Evolutionary conservation across 1,284 basidiomycete species (phyloP).

Genomic region (Fomitopsis schrenkii): DNA sequence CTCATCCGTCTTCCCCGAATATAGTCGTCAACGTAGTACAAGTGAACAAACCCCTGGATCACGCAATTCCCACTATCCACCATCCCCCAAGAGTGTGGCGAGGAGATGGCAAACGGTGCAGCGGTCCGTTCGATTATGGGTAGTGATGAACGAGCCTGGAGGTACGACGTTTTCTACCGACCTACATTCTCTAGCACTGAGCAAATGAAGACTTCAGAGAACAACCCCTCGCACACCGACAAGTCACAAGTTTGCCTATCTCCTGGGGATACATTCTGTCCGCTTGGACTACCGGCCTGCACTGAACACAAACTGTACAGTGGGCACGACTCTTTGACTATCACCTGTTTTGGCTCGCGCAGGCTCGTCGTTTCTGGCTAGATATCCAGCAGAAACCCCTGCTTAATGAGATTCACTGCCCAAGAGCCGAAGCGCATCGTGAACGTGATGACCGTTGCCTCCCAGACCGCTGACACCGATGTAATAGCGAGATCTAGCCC

Average conservation of each 20-base stretch:
- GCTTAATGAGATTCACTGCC: neutral
- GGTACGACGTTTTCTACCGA: neutral
- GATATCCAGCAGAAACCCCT: neutral
- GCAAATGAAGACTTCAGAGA: neutral
- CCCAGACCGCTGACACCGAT: neutral
- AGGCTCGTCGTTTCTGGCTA: no score
- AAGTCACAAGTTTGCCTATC: no score
- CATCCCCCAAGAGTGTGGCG: neutral
- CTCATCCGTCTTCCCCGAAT: no score
- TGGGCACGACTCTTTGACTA: neutral
- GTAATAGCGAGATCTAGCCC: neutral
- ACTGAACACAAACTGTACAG: no score
- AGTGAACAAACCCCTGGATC: neutral
- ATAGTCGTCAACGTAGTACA: neutral
- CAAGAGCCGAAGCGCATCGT: neutral
- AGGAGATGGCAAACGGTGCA: neutral
- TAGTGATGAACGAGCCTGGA: neutral
- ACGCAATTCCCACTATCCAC: neutral
- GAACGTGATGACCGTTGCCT: neutral
- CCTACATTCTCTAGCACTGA: neutral
- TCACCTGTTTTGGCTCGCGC: no score
- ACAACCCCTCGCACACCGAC: neutral
- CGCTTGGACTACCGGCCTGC: no score
- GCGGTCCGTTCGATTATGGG: neutral
- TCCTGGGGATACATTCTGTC: no score